Evolutionary conservation across 2,329 filamentous ascomycete genomes (phyloP), one percentile per base, ranked within the genome.

Genomic region (Allantophomopsis lycopodina): DNA sequence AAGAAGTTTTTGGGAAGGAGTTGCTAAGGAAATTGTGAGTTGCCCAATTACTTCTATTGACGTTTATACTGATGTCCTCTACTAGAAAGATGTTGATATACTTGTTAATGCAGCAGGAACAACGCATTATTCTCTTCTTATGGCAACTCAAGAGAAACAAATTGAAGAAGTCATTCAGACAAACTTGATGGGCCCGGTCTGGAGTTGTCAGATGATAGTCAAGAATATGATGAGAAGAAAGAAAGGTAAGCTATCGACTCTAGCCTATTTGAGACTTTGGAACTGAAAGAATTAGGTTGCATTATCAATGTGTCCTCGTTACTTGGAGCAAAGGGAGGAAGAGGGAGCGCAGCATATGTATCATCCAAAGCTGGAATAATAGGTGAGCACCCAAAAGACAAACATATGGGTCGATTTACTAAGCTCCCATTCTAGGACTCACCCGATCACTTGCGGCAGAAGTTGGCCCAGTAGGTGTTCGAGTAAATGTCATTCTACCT

Each of bases 241-340:
- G 42, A 46, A 44, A 39, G 54, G 52, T 54, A 34, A 30, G 46
- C 13, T n/a, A 13, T n/a, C 8, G 13, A 32, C 17, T 15, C 14
- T 16, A 30, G 17, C 10, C 10, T 34, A 7, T 4, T 32, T 30
- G 35, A 13, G 13, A 23, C 34, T 20, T 20, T 33, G 38, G 17
- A 8, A 36, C 13, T 23, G 37, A 34, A 30, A 35, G 32, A 5
- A 7, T 36, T 35, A 72, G 72, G 68, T 7, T 83, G 76, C 52
- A 87, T 94, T 44, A 78, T 94, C 57, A 94, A 94, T 53, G 64
- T 94, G 16, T 78, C 83, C 1, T 89, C 83, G 36, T 62, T 93
- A 21, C 69, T 94, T 35, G 86, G 77, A 0, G 54, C 69, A 1
- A 78, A 79, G 42, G 80, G 77, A 1, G 82, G 79, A 1, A 65